Evolutionary conservation across 805 yeast genomes (phyloP), one percentile per base, ranked within the genome.

Genomic region (Candida insectalens): DNA sequence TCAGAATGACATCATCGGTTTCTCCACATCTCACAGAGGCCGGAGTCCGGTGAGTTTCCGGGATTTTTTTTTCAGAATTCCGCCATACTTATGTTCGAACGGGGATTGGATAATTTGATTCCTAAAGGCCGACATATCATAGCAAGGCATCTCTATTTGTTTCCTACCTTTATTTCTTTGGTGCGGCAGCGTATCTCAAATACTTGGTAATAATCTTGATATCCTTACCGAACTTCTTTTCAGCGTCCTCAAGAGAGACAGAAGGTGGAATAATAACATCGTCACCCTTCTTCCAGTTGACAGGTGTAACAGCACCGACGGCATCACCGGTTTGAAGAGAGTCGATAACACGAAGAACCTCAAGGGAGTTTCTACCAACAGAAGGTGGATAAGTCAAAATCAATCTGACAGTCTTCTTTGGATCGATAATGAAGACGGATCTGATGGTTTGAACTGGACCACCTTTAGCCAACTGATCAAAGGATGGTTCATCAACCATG

Each of bases 251-350:
- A 57, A 83, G 81, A 37, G 80, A 69, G 36, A 88, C 83, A 30
- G 79, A 61, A 45, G 95, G 94, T 53, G 94, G 96, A 43, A 88
- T 82, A 57, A 87, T 87, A 37, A 88, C 96, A 56, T 87, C 96
- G 50, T 83, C 74, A 46, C 95, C 95, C 36, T 71, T 77, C 38
- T 67, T 69, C 96, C 96, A 87, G 73, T 88, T 76, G 55, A 83
- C 82, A 40, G 95, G 95, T 29, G 96, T 87, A 41, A 83, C 92
- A 45, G 87, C 72, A 52, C 89, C 83, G 62, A 74, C 66, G 55
- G 72, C 69, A 62, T 88, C 96, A 49, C 85, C 83, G 43, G 76
- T 65, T 67, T 85, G 95, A 58, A 87, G 67, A 35, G 95, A 82
- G 57, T 84, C 95, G 44, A 87, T 64, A 37, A 82, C 94, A 65